These are phyloP conservation scores for Annulohypoxylon nitens DNA, from an alignment of 495 filamentous ascomycete genomes.

Conservation along the genomic window DNA sequence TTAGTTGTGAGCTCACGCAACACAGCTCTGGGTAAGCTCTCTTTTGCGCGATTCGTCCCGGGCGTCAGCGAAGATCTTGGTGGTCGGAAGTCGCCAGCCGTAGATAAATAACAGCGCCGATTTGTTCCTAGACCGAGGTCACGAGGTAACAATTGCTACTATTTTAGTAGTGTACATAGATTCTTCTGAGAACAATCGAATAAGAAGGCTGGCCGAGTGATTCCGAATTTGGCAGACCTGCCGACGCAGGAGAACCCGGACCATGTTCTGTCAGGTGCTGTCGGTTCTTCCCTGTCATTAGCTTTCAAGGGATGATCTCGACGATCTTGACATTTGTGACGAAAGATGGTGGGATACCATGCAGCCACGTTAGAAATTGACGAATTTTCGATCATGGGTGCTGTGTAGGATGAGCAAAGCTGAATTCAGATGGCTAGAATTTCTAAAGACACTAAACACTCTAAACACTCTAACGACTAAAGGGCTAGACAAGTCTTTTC, in stretches of 20 bases:
- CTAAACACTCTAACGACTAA: not conserved
- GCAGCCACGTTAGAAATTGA: slow-evolving; percentile 7
- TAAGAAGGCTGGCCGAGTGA: slow-evolving; percentile 21
- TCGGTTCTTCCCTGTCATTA: slow-evolving; percentile 5
- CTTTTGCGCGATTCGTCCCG: slow-evolving; percentile 14
- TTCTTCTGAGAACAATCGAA: slow-evolving; percentile 21
- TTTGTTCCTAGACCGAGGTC: slow-evolving; percentile 37
- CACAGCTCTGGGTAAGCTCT: slow-evolving; percentile 1
- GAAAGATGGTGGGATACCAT: slow-evolving; percentile 20
- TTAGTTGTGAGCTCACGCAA: not conserved
- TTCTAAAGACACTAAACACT: not conserved
- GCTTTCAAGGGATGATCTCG: slow-evolving; percentile 7
- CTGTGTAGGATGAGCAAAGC: not conserved
- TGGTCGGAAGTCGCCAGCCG: not conserved
- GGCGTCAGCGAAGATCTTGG: slow-evolving; percentile 29
- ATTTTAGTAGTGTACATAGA: slow-evolving; percentile 29
- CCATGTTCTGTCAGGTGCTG: slow-evolving; percentile 40
- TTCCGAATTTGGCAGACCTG: slow-evolving; percentile 43
- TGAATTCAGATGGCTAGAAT: not conserved
- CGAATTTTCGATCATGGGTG: not conserved
- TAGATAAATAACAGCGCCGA: slow-evolving; percentile 28
- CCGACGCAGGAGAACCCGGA: slow-evolving; percentile 45
- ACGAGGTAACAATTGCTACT: slow-evolving; percentile 31
- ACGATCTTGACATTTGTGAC: slow-evolving; percentile 17
- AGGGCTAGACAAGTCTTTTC: slow-evolving; percentile 34